Evolutionary conservation across 225 moss, liverwort and hornwort species (phyloP), one percentile per base, ranked within the genome.

Genomic region (Antitrichia curtipendula): DNA sequence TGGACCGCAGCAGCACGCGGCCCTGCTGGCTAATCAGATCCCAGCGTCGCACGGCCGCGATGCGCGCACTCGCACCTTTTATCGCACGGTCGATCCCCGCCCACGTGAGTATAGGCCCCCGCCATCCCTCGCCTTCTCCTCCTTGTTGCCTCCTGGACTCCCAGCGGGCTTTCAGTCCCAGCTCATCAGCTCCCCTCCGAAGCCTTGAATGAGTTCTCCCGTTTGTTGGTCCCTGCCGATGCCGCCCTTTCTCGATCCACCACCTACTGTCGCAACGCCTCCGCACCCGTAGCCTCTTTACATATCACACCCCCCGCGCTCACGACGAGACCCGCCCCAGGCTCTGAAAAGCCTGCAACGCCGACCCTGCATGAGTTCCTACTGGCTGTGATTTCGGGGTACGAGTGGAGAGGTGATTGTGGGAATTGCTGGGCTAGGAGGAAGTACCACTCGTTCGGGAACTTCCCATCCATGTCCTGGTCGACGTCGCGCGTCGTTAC

Each of bases 41-140:
- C 49, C 82, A 49, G 85, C 84, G 87, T 91, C 90, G 87, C 91
- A 92, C 92, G 92, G 92, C 92, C 89, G 88, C 76, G 92, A 92
- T 92, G 92, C 70, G 89, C 89, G 92, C 89, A 72, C 88, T 32
- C 27, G 69, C 81, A 74, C 90, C 91, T 87, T 91, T 89, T 92
- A 92, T 92, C 92, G 91, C 92, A 92, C 92, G 92, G 92, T 89
- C 83, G 74, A 85, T 53, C 41, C 70, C 63, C 4, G 88, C 89
- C 92, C 92, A 92, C 92, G 92, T 92, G 92, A 92, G 92, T 88
- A 83, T 65, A 65, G 69, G 52, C 41, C 62, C 66, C 79, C 56
- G 27, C 71, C 70, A 32, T 43, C 75, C 83, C 82, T 54, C 78
- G 40, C 50, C 84, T 45, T 50, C 16, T 45, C 61, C 73, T 45